Conservation (phyloP, 2,329 filamentous ascomycete species). For the Calonectria crousiana region DNA sequence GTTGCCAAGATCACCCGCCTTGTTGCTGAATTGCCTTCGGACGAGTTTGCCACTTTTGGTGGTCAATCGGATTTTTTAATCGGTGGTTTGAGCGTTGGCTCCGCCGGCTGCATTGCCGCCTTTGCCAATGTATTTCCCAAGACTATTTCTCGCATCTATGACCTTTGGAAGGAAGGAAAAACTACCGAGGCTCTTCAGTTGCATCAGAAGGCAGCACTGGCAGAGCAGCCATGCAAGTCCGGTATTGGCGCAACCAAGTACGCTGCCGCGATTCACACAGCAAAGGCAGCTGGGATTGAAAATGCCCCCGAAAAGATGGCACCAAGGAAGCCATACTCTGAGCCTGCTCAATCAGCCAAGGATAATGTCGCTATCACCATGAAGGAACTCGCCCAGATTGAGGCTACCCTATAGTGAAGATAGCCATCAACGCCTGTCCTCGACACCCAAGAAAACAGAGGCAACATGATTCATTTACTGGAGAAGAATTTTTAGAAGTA, state of each 20-base stretch:
- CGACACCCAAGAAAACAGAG: not conserved
- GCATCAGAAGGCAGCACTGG: conserved; percentile 72
- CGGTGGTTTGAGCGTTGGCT: conserved; percentile 69
- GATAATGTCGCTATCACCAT: conserved; percentile 55
- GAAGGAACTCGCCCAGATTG: conserved; percentile 57
- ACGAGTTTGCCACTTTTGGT: conserved; percentile 75
- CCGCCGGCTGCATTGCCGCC: conserved; percentile 71
- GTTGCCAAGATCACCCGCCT: conserved; percentile 79
- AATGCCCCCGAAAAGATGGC: conserved; percentile 68
- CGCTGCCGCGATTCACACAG: conserved; percentile 71
- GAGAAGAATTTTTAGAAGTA: not conserved
- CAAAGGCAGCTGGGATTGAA: conserved; percentile 64
- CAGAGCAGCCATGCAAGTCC: conserved; percentile 74
- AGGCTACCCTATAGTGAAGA: conserved; percentile 36
- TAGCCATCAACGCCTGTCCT: not conserved
- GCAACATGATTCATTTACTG: not conserved
- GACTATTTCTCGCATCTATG: conserved; percentile 69
- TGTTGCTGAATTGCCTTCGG: conserved; percentile 59
- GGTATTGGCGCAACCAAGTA: conserved; percentile 78
- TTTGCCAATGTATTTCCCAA: conserved; percentile 73
- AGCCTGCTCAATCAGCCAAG: conserved; percentile 57
- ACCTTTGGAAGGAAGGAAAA: conserved; percentile 69
- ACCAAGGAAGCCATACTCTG: conserved; percentile 72
- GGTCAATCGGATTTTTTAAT: conserved; percentile 82
- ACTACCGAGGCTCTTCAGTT: conserved; percentile 69